A percentile compares a stretch with the other conserved stretches of the same genome.
phyloP scores from a whole-genome alignment of 495 filamentous ascomycete genomes.

The Neurospora sp. region DNA sequence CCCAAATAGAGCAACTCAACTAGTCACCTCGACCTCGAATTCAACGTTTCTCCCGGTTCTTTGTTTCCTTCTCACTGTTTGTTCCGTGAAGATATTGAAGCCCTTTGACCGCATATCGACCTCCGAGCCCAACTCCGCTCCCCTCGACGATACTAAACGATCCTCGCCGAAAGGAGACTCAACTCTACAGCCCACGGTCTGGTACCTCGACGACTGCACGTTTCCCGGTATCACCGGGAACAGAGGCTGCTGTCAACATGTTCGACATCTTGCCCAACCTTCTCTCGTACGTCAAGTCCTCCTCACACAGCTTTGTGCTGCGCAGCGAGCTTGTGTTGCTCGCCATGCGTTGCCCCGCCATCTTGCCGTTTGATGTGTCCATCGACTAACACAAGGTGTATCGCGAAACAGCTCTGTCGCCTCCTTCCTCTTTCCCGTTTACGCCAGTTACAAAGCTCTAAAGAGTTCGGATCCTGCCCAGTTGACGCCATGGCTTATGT shows the following conservation, averaged over 20 bases:
- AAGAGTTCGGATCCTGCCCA: conserved; percentile 84
- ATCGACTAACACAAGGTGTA: conserved; percentile 3
- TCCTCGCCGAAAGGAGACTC: neutral
- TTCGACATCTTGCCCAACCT: conserved; percentile 73
- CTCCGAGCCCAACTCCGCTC: neutral
- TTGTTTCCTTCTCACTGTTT: neutral
- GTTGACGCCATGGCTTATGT: conserved; percentile 98
- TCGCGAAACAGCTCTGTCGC: conserved; percentile 55
- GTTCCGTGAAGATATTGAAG: neutral
- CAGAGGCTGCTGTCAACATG: conserved; percentile 40
- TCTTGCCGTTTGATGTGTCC: neutral
- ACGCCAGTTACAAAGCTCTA: conserved; percentile 96
- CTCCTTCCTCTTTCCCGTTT: conserved; percentile 90
- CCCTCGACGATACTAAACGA: neutral
- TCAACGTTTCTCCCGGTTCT: neutral
- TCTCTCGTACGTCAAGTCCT: conserved; percentile 54
- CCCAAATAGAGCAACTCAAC: neutral
- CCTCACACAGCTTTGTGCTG: neutral
- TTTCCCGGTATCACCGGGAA: neutral
- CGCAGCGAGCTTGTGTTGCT: conserved; percentile 1
- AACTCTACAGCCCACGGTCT: neutral
- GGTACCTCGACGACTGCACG: neutral
- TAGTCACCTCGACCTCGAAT: neutral
- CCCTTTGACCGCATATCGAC: neutral
- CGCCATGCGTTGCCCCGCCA: neutral